phyloP scores from a whole-genome alignment of 805 yeast genomes.

The Barnettozyma botsteinii region DNA sequence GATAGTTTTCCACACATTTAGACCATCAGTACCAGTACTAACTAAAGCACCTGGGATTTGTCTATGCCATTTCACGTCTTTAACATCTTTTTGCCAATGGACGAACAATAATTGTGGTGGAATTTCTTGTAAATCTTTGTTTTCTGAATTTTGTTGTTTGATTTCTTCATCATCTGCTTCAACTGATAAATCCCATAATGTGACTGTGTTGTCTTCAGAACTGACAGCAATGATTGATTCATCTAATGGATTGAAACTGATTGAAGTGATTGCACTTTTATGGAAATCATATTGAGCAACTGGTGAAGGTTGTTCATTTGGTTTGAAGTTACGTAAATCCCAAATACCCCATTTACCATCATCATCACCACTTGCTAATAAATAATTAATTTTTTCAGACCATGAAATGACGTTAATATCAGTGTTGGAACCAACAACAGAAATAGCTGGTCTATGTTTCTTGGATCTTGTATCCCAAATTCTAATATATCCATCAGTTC shows the following conservation, averaged over 20 bases:
- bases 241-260: slow-evolving; percentile 90
- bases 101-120: slow-evolving; percentile 95
- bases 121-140: slow-evolving; percentile 75
- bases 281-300: slow-evolving; percentile 96
- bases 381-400: slow-evolving; percentile 81
- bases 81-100: slow-evolving; percentile 97
- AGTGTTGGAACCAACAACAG: slow-evolving; percentile 68
- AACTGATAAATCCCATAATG: slow-evolving; percentile 96
- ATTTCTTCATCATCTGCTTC: slow-evolving; percentile 99
- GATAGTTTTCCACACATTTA: slow-evolving; percentile 94
- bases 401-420: slow-evolving; percentile 96
- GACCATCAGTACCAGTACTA: slow-evolving; percentile 93
- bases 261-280: slow-evolving; percentile 86
- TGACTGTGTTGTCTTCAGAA: slow-evolving; percentile 94
- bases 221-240: slow-evolving; percentile 95
- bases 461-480: slow-evolving; percentile 97
- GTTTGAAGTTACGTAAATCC: slow-evolving; percentile 86
- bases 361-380: slow-evolving; percentile 94
- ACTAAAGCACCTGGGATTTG: slow-evolving; percentile 96
- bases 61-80: slow-evolving; percentile 96
- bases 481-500: slow-evolving; percentile 84
- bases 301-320: slow-evolving; percentile 51
- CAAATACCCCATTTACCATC: slow-evolving; percentile 97
- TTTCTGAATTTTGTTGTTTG: slow-evolving; percentile 72
- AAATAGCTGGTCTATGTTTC: slow-evolving; percentile 85